Base-by-base conservation (phyloP, 2,329 filamentous ascomycete species). In the Aureobasidium sp. region DNA sequence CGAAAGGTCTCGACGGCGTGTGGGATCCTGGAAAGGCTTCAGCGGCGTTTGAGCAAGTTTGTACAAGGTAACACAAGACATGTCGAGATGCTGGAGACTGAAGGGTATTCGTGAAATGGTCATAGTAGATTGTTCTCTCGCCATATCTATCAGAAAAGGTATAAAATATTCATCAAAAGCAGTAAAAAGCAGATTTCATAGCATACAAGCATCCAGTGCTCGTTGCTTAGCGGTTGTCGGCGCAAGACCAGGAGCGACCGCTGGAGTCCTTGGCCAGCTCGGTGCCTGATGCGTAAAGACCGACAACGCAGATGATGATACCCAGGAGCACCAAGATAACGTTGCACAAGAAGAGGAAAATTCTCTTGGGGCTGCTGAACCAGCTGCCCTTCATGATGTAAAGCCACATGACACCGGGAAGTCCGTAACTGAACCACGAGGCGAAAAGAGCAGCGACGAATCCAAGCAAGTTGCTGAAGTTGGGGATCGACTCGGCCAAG, bases 391-490 rank as follows among this genome's bases (percentile, higher is more conserved):
- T 72, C 63, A 81, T 79, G 65, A 82, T 71, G 65, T 75, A 80
- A 25, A 71, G 63, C 69, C 69, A 71, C 57, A 70, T 66, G 34
- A 67, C 41, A 12, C 68, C 68, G 39, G 62, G 36, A n/a, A 68
- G 59, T 5, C 62, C 62, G 39, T 65, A 65, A 11, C 63, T 67
- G 47, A 88, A 89, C 86, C 87, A 89, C 58, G 80, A 84, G 6
- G 81, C 83, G 65, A 89, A 88, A 2, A 88, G 73, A 1, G 85
- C 68, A 8, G 68, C 73, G 62, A 89, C 84, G 49, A 64, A 62
- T 9, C 53, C 47, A 12, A 64, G 56, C 48, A 64, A 57, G 31
- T 63, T 57, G 44, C 51, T 57, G 61, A 64, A 64, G 42, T 63
- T 48, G 22, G 63, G 63, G 22, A 64, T 63, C 36, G 37, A 60